These are phyloP conservation scores for Aspergillus sparsus DNA, from an alignment of 495 filamentous ascomycete genomes.

Conservation along the genomic window DNA sequence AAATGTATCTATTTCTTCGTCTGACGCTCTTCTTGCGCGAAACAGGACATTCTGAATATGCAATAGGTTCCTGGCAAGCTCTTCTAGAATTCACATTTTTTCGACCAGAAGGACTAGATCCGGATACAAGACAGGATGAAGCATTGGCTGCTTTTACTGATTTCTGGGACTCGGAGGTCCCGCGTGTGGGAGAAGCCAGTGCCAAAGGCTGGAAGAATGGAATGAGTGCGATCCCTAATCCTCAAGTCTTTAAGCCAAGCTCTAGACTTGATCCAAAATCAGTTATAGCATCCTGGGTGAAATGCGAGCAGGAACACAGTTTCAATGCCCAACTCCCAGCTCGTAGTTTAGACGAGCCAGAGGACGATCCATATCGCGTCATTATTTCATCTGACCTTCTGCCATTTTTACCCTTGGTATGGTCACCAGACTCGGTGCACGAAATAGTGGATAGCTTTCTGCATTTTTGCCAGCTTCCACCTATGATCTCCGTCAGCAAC, in stretches of 20 bases:
- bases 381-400: constrained; percentile 77
- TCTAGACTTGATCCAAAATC: constrained; percentile 27
- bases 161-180: constrained; percentile 87
- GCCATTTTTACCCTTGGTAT: constrained; percentile 59
- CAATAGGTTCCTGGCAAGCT: constrained; percentile 80
- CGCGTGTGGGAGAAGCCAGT: constrained; percentile 73
- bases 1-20: constrained; percentile 73
- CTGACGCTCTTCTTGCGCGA: constrained; percentile 73
- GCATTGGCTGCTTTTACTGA: constrained; percentile 55
- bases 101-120: constrained; percentile 37
- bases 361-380: constrained; percentile 77
- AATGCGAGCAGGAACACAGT: constrained; percentile 55
- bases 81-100: constrained; percentile 74
- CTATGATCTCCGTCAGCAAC: constrained; percentile 28
- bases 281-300: constrained; percentile 60
- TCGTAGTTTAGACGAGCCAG: constrained; percentile 62
- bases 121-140: constrained; percentile 11
- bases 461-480: constrained; percentile 69
- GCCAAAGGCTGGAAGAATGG: constrained; percentile 67
- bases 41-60: constrained; percentile 76
- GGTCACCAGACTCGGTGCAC: constrained; percentile 29
- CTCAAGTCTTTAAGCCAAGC: constrained; percentile 25
- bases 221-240: constrained; percentile 16
- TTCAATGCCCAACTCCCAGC: constrained; percentile 59
- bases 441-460: constrained; percentile 67